These are phyloP conservation scores for Trypanosoma lewisi DNA, from an alignment of 208 protist genomes.

Conservation along the genomic window DNA sequence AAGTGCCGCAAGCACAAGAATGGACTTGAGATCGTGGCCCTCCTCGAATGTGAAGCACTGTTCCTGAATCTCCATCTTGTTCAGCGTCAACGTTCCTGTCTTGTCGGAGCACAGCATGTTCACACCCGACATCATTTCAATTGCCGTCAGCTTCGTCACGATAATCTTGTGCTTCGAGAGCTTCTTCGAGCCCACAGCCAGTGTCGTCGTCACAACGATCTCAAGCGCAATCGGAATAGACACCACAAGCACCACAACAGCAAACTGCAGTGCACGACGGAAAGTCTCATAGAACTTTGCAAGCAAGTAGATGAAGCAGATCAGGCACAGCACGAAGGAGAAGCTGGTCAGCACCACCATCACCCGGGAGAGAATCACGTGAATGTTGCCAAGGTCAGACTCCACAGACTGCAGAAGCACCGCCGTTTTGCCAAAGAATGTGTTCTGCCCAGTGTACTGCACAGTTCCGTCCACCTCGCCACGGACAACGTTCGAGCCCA, in stretches of 20 bases:
- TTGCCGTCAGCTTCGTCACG: slow-evolving; percentile 90
- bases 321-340: slow-evolving; percentile 67
- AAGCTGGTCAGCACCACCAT: slow-evolving; percentile 68
- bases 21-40: slow-evolving; percentile 45
- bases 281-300: slow-evolving; percentile 59
- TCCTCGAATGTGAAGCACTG: slow-evolving; percentile 69
- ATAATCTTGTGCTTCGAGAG: slow-evolving; percentile 94
- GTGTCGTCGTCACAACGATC: slow-evolving; percentile 84
- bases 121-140: slow-evolving; percentile 75
- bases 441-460: slow-evolving; percentile 87
- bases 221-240: slow-evolving; percentile 91
- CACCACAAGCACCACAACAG: slow-evolving; percentile 90
- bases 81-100: slow-evolving; percentile 93
- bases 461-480: slow-evolving; percentile 76
- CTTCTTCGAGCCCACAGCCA: slow-evolving; percentile 87
- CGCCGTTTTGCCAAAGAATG: slow-evolving; percentile 94
- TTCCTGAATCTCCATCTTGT: slow-evolving; percentile 90
- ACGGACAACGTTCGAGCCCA: slow-evolving; percentile 86
- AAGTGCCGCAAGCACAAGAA: slow-evolving; percentile 75
- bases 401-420: slow-evolving; percentile 80
- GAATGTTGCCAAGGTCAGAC: slow-evolving; percentile 67
- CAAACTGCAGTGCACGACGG: slow-evolving; percentile 65
- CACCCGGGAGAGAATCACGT: slow-evolving; percentile 51
- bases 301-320: slow-evolving; percentile 78
- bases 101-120: slow-evolving; percentile 92